Evolutionary conservation across 768 basidiomycete genomes (phyloP), one percentile per base, ranked within the genome.

Genomic region (Boletus fagicola): DNA sequence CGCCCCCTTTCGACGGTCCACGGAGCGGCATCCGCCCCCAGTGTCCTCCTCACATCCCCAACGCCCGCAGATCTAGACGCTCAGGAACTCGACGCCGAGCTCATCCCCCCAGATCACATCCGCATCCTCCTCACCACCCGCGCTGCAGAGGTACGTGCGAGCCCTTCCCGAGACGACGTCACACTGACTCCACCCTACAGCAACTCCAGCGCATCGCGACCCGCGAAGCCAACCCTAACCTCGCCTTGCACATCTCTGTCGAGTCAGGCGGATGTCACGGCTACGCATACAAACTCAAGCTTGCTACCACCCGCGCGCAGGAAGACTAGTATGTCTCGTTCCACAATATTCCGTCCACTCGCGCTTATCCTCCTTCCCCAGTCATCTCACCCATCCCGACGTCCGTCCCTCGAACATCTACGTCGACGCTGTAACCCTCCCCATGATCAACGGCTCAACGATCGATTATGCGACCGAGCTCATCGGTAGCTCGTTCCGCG

Each of bases 201-300:
- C 92, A 93, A 89, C 78, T 97, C 2, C 77, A 79, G 44, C 71
- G 75, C 28, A 61, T 97, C 77, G n/a, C 77, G 84, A 39, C 28
- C n/a, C 38, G 50, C 13, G 82, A 90, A 66, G 76, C 83, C 11
- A 80, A 88, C 61, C 72, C 83, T 0, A 66, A 82, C 49, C 78
- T 90, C 22, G 91, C 87, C 4, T 77, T 98, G 24, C 78, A 94
- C 61, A 80, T 98, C 61, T 78, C 85, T 1, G 93, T 98, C 26
- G 94, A 97, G 65, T 92, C 89, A 12, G 96, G 96, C 12, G 96
- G 96, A 20, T 98, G 96, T 67, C 95, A 98, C 69, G 96, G 96
- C 38, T 98, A 98, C 72, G 94, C 97, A 66, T 97, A 98, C 73
- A 95, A 91, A 63, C 83, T 98, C 81, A 85, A 88, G 54, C 80